phyloP scores from a whole-genome alignment of 805 yeast species.

The Saccharomyces mikatae region DNA sequence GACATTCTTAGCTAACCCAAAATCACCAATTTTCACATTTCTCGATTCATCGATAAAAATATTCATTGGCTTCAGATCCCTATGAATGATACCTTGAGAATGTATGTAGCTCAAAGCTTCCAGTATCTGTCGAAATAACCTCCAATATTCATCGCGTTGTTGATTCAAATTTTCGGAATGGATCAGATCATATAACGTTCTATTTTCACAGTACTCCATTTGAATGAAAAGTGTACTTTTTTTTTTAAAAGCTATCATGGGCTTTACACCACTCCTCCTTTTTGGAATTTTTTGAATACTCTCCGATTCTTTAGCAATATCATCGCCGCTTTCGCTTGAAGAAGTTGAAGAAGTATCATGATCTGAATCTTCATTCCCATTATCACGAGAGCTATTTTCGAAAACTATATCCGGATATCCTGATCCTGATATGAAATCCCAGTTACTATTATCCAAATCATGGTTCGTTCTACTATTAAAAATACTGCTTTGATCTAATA shows the following conservation, averaged over 20 bases:
- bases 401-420: conserved; percentile 49
- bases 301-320: conserved; percentile 5
- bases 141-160: conserved; percentile 79
- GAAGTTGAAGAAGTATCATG: conserved; percentile 16
- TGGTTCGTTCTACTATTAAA: conserved; percentile 25
- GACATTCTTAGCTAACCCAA: conserved; percentile 90
- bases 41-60: conserved; percentile 86
- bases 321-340: conserved; percentile 1
- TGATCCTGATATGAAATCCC: conserved; percentile 58
- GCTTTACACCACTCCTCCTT: neutral
- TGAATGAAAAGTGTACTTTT: conserved; percentile 82
- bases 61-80: conserved; percentile 93
- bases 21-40: conserved; percentile 91
- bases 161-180: conserved; percentile 61
- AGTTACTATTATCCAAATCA: conserved; percentile 27
- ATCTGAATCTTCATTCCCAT: conserved; percentile 15
- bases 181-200: conserved; percentile 77
- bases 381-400: conserved; percentile 31
- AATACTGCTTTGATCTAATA: conserved; percentile 25
- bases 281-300: neutral
- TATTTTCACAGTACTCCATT: conserved; percentile 97
- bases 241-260: conserved; percentile 17
- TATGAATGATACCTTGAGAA: conserved; percentile 86
- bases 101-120: conserved; percentile 91
- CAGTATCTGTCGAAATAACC: conserved; percentile 74